Conservation (phyloP, 2,329 filamentous ascomycete genomes). For the Colletotrichum kahawae region DNA sequence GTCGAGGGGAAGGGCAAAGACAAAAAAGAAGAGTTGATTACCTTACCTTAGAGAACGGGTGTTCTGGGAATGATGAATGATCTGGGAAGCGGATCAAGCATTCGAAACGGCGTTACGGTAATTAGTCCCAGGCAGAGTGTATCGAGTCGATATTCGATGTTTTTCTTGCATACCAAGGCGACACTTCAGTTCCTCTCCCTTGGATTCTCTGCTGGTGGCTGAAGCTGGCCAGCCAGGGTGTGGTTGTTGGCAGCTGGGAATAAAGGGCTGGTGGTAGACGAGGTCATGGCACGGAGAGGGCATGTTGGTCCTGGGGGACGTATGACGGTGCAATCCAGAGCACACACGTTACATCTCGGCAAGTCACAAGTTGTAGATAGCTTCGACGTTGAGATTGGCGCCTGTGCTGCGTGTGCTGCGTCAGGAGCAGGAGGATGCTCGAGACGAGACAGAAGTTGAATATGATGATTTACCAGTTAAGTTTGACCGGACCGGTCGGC, state of each 20-base stretch:
- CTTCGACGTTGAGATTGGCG: not conserved
- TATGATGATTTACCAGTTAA: not conserved
- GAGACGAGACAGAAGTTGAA: not conserved
- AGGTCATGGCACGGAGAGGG: not conserved
- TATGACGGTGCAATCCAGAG: not conserved
- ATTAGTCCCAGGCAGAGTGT: conserved; percentile 23
- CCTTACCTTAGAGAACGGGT: conserved; percentile 20
- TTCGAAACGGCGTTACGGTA: conserved; percentile 26
- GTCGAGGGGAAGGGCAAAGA: conserved; percentile 1
- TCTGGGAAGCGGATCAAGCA: conserved; percentile 26
- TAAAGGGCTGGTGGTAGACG: not conserved
- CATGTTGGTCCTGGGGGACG: not conserved
- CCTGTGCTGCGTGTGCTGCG: not conserved
- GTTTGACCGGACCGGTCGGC: not conserved
- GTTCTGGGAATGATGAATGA: conserved; percentile 24
- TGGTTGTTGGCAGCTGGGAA: not conserved
- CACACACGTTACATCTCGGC: not conserved
- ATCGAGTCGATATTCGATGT: conserved; percentile 23
- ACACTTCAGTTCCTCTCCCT: not conserved
- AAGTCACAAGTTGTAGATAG: not conserved
- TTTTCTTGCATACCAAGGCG: conserved; percentile 19
- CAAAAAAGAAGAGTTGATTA: conserved; percentile 1
- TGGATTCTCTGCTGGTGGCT: not conserved
- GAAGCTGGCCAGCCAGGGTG: not conserved
- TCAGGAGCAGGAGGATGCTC: not conserved